Base-by-base conservation (phyloP, 208 protist genomes). In the Wallacemonas sp. region DNA sequence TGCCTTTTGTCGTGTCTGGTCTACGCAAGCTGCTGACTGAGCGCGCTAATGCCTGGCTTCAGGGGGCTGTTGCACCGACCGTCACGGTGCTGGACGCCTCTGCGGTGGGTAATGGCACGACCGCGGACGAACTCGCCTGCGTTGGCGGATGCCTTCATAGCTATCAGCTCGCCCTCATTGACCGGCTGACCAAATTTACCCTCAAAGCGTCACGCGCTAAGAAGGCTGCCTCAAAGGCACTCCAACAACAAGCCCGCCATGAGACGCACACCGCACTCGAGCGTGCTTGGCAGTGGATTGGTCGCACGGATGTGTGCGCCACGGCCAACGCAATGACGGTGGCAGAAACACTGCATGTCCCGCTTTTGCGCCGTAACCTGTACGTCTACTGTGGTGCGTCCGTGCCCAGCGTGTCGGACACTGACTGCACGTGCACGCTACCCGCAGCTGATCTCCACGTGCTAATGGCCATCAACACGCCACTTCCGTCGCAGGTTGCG, bases 71-170 rank as follows among this genome's bases (percentile, higher is more conserved):
- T 3, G 24, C 21, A 12, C 17, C 53, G 1, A 17, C 11, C 33
- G 39, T 68, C 17, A 55, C 45, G 11, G 71, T 88, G 31, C 36
- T 79, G 9, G 79, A 88, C 41, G 58, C 75, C 8, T 62, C 66
- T 3, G 26, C 65, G 14, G 62, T 81, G 27, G 77, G 79, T 39
- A 87, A 78, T 46, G 80, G 70, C 51, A 67, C 91, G 34, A 78
- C 76, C 24, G 82, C 82, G 1, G 82, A 85, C 31, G 90, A 95
- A 54, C 62, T 93, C 19, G 39, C 65, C 17, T 68, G 55, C 38
- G 77, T 92, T 2, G 90, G 86, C 34, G 90, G 84, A 11, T 94
- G 88, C 69, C 67, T 88, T 8, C 71, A 90, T 42, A 90, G 84
- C 59, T 89, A 78, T 66, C 77, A 80, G 26, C 33, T 81, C 0